Evolutionary conservation across 2,329 filamentous ascomycete genomes (phyloP), one percentile per base, ranked within the genome.

Genomic region (Arthrobotrys pseudoclavata): DNA sequence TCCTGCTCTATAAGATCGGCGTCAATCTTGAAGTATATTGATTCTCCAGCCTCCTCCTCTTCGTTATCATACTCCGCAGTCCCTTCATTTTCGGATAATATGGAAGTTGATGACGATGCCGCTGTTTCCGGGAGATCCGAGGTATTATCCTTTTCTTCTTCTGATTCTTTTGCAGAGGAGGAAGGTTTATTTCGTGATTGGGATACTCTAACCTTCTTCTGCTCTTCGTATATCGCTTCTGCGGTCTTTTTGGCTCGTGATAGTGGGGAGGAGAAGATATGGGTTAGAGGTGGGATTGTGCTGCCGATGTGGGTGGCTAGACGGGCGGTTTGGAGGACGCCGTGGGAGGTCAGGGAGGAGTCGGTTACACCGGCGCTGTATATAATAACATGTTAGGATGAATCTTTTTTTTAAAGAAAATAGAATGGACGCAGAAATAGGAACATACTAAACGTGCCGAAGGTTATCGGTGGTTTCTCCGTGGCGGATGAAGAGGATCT

Each of bases 401-500:
- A n/a, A n/a, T n/a, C n/a, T n/a, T n/a, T n/a, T n/a, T n/a, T n/a
- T 42, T 31, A 40, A 24, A 45, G 55, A 42, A 42, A 15, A 62
- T 52, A 18, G n/a, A 37, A n/a, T 20, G 12, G 24, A 79, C 84
- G 1, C 1, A 82, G 55, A 69, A 69, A 45, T 47, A 4, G 37
- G 29, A 47, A 42, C 88, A 81, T 86, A 92, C 91, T 92, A 94
- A 76, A 92, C 84, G 68, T 90, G 88, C 47, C 91, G 91, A 74
- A 96, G 91, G 83, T 97, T 97, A 84, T 97, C 92, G 80, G 96
- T 92, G 15, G 93, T 95, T 85, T 97, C 94, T 82, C 91, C 94
- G 86, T 97, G 94, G 70, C 94, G 90, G 81, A 97, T 89, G 81
- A 97, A 87, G 81, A 94, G 89, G 69, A 97, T 80, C 76, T 80